Percentiles rank a stretch among this genome's conserved stretches.
Evolutionary conservation across 2,329 filamentous ascomycete genomes (phyloP).

Genomic region (Annulohypoxylon truncatum): DNA sequence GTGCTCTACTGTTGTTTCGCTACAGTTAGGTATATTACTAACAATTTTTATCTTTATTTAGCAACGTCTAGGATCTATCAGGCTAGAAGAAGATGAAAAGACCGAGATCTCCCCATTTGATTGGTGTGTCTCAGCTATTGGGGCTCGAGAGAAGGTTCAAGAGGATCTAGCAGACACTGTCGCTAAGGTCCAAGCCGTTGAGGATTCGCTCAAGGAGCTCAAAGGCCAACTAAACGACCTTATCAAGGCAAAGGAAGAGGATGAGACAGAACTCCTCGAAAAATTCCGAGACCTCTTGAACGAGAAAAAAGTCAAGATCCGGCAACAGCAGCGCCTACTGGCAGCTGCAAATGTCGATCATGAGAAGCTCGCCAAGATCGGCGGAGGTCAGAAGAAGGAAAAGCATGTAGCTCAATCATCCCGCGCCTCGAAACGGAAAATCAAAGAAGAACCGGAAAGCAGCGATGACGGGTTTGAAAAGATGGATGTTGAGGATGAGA

Average conservation of each 20-base stretch:
- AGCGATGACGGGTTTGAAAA: conserved; percentile 61
- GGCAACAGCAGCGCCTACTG: conserved; percentile 76
- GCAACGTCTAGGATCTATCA: conserved; percentile 77
- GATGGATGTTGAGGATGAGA: conserved; percentile 63
- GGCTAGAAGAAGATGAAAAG: conserved; percentile 65
- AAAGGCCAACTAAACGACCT: conserved; percentile 74
- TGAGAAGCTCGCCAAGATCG: conserved; percentile 50
- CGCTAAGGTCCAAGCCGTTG: conserved; percentile 60
- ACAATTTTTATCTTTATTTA: conserved; percentile 48
- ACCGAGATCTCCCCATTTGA: conserved; percentile 72
- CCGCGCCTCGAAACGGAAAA: conserved; percentile 63
- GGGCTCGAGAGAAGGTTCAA: conserved; percentile 59
- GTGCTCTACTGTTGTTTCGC: conserved; percentile 43
- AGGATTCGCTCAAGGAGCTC: conserved; percentile 68
- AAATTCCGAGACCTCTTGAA: conserved; percentile 80
- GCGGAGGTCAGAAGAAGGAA: conserved; percentile 41
- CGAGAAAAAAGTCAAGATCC: conserved; percentile 83
- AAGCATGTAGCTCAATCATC: conserved; percentile 52
- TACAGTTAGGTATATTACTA: conserved; percentile 18
- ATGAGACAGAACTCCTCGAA: conserved; percentile 73
- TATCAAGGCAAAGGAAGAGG: conserved; percentile 71
- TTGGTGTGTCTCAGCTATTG: conserved; percentile 73
- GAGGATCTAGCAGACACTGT: conserved; percentile 57
- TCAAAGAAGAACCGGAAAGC: conserved; percentile 54
- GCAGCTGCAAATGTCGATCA: conserved; percentile 58